Evolutionary conservation across 2,329 filamentous ascomycete species (phyloP).

Genomic region (Cladosporium sphaerospermum): DNA sequence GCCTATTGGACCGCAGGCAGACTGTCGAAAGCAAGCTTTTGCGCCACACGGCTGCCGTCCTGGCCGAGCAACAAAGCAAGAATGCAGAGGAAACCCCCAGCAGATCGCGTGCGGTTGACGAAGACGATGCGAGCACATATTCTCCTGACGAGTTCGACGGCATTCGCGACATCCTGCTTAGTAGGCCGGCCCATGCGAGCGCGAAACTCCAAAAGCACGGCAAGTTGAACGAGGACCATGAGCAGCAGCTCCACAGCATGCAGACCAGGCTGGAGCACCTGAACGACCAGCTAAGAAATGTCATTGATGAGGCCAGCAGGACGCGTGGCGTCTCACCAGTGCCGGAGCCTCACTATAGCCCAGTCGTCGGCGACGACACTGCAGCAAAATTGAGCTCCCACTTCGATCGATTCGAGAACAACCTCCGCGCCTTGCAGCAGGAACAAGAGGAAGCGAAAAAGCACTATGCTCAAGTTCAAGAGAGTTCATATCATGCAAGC

Average conservation of each 20-base stretch:
- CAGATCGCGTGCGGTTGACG: constrained; percentile 12
- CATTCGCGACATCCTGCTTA: constrained; percentile 28
- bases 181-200: constrained; percentile 16
- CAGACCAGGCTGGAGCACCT: constrained; percentile 28
- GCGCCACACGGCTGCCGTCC: constrained; percentile 84
- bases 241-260: constrained; percentile 26
- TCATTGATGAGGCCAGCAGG: constrained; percentile 26
- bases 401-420: constrained; percentile 23
- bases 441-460: constrained; percentile 22
- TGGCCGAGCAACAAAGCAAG: constrained; percentile 72
- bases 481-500: constrained; percentile 18
- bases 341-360: constrained; percentile 17
- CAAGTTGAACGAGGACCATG: constrained; percentile 21
- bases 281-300: constrained; percentile 25
- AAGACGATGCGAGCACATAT: constrained; percentile 20
- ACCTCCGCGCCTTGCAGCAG: constrained; percentile 22
- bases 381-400: constrained; percentile 17
- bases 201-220: constrained; percentile 15
- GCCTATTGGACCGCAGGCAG: constrained; percentile 69
- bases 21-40: constrained; percentile 69
- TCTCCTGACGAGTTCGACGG: constrained; percentile 50
- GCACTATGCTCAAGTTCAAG: constrained; percentile 22
- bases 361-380: constrained; percentile 14
- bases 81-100: constrained; percentile 33
- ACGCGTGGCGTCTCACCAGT: constrained; percentile 20